Conservation (phyloP, 441 rosid species). For the Biscutella laevigata region DNA sequence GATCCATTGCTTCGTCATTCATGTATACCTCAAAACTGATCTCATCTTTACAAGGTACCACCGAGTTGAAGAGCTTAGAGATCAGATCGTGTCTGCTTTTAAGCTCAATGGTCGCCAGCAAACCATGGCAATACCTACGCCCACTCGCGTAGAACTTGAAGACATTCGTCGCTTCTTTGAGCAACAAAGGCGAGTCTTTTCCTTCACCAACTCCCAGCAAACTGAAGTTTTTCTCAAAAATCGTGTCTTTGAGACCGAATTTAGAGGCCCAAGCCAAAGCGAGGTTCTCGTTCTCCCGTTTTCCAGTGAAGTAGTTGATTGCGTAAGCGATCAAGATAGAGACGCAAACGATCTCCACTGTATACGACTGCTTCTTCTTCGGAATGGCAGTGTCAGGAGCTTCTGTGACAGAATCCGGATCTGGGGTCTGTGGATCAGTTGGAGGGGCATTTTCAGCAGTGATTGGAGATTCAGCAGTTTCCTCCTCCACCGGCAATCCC, state of each 20-base stretch:
- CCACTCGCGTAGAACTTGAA: conserved; percentile 96
- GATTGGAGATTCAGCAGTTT: conserved; percentile 9
- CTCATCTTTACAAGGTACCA: conserved; percentile 93
- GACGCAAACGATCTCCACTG: conserved; percentile 55
- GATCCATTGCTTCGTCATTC: conserved; percentile 93
- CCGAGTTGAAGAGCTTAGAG: conserved; percentile 58
- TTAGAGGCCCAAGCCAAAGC: conserved; percentile 90
- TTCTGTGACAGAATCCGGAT: conserved; percentile 25
- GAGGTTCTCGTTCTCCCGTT: conserved; percentile 76
- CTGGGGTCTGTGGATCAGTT: conserved; percentile 20
- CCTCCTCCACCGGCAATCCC: conserved; percentile 50
- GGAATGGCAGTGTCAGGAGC: conserved; percentile 5
- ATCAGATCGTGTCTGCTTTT: conserved; percentile 94
- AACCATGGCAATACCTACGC: conserved; percentile 78
- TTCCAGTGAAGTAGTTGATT: conserved; percentile 79
- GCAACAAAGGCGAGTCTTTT: conserved; percentile 68
- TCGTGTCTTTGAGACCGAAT: conserved; percentile 65
- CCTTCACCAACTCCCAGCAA: conserved; percentile 81
- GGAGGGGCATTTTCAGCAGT: conserved; percentile 27
- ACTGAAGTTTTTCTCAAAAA: conserved; percentile 86
- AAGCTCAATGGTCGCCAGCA: conserved; percentile 87
- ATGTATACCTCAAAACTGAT: conserved; percentile 79
- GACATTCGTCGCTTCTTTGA: conserved; percentile 83
- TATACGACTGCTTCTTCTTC: conserved; percentile 36
- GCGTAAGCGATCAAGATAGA: conserved; percentile 53